These are phyloP conservation scores for Babesia gibsoni DNA, from an alignment of 169 alveolate species.

Conservation along the genomic window DNA sequence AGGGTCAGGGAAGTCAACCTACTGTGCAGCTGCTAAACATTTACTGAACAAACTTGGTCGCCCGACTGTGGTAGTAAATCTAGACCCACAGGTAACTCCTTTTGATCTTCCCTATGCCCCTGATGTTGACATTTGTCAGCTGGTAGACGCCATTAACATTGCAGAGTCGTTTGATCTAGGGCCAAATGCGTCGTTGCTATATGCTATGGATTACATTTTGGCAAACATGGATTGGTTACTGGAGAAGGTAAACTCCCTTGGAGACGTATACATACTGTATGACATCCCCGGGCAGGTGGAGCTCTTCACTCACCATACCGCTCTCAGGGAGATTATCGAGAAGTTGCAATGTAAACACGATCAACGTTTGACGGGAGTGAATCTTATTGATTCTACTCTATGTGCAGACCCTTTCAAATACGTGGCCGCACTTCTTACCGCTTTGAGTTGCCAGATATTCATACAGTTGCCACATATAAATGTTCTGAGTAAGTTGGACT, in stretches of 20 bases:
- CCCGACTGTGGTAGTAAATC: constrained; percentile 76
- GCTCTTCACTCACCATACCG: constrained; percentile 90
- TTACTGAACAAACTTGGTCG: constrained; percentile 78
- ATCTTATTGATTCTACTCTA: constrained; percentile 88
- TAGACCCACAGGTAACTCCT: constrained; percentile 87
- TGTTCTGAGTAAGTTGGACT: constrained; percentile 86
- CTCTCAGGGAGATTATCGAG: constrained; percentile 80
- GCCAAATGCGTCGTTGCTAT: constrained; percentile 93
- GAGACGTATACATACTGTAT: constrained; percentile 84
- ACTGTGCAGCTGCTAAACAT: constrained; percentile 87
- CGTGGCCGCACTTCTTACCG: constrained; percentile 87
- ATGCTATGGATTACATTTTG: constrained; percentile 91
- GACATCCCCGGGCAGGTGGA: constrained; percentile 98
- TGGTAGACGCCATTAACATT: constrained; percentile 83
- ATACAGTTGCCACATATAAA: constrained; percentile 93
- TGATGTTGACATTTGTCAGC: constrained; percentile 86
- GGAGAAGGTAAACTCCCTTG: constrained; percentile 58
- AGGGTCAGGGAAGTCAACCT: constrained; percentile 93
- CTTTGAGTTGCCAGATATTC: constrained; percentile 91
- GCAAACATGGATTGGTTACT: constrained; percentile 90
- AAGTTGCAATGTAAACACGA: constrained; percentile 73
- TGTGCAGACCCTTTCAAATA: constrained; percentile 88
- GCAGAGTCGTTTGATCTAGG: constrained; percentile 87
- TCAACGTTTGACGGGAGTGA: constrained; percentile 67
- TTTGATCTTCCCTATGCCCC: constrained; percentile 85